These are phyloP conservation scores for Chlorella vulgaris DNA, from an alignment of 139 green algal genomes.

Conservation along the genomic window DNA sequence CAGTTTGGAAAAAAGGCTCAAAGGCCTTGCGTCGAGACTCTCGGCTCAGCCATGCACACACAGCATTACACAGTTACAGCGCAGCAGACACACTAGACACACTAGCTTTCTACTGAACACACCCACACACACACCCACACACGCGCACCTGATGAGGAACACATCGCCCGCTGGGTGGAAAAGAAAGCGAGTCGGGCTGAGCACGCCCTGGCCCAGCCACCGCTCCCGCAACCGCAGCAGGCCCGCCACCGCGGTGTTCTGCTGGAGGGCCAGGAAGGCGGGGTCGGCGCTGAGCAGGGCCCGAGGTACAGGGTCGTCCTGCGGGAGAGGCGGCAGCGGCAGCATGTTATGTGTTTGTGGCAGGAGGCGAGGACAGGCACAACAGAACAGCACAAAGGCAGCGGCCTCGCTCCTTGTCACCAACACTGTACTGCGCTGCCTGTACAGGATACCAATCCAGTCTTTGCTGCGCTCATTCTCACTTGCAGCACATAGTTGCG, in stretches of 20 bases:
- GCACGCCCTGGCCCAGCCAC: constrained; percentile 45
- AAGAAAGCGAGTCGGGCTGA: constrained; percentile 58
- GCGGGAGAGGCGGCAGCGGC: not conserved
- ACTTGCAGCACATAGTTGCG: constrained; percentile 67
- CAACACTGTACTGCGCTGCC: too few relatives aligned
- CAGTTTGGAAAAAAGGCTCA: not conserved
- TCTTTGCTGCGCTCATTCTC: not conserved
- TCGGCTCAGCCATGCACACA: too few relatives aligned
- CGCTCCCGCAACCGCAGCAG: constrained; percentile 52
- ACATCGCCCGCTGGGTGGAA: constrained; percentile 60
- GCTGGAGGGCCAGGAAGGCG: constrained; percentile 49
- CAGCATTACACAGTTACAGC: too few relatives aligned
- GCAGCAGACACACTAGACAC: too few relatives aligned
- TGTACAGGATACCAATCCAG: not conserved
- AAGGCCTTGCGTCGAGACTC: not conserved
- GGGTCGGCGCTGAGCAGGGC: constrained; percentile 70
- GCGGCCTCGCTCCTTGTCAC: too few relatives aligned
- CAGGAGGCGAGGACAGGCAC: not conserved
- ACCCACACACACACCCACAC: not conserved
- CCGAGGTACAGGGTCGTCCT: constrained; percentile 66
- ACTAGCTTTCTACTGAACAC: too few relatives aligned
- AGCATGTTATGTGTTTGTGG: too few relatives aligned
- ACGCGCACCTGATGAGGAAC: constrained; percentile 51
- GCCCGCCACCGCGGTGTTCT: constrained; percentile 22
- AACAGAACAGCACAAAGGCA: too few relatives aligned